Percentiles rank a stretch among this genome's conserved stretches.
phyloP scores from a whole-genome alignment of 192 early-diverging fungal genomes.

The Umbelopsis isabellina region DNA sequence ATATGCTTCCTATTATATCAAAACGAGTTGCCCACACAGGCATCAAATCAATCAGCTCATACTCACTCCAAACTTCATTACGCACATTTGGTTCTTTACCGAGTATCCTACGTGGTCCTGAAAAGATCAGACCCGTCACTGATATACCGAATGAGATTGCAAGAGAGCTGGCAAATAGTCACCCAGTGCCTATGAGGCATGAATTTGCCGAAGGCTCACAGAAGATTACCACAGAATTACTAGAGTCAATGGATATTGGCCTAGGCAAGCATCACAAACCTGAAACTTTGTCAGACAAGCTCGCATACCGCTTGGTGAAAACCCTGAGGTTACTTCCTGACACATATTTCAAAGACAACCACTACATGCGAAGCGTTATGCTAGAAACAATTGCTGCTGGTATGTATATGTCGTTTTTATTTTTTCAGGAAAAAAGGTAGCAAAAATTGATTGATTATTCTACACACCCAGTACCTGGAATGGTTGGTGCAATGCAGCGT shows the following conservation, averaged over 20 bases:
- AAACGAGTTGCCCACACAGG: not conserved
- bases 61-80: not conserved
- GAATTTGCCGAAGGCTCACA: constrained; percentile 56
- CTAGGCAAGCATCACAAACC: constrained; percentile 67
- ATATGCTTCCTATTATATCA: constrained; percentile 10
- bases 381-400: constrained; percentile 74
- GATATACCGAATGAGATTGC: constrained; percentile 32
- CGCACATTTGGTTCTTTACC: constrained; percentile 2
- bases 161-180: constrained; percentile 32
- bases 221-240: constrained; percentile 53
- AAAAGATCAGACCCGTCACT: not conserved
- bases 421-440: constrained; percentile 42
- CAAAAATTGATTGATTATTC: constrained; percentile 33
- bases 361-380: constrained; percentile 79
- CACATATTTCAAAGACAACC: constrained; percentile 74
- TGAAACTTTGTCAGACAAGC: constrained; percentile 53
- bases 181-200: constrained; percentile 60
- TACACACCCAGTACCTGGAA: constrained; percentile 69
- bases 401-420: constrained; percentile 25
- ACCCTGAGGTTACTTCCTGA: constrained; percentile 65
- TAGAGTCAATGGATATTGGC: constrained; percentile 67
- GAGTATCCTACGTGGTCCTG: not conserved
- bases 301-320: constrained; percentile 69
- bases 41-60: not conserved
- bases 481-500: constrained; percentile 83